These are phyloP conservation scores for Tetrapisispora phaffii DNA, from an alignment of 805 yeast species.

Conservation along the genomic window DNA sequence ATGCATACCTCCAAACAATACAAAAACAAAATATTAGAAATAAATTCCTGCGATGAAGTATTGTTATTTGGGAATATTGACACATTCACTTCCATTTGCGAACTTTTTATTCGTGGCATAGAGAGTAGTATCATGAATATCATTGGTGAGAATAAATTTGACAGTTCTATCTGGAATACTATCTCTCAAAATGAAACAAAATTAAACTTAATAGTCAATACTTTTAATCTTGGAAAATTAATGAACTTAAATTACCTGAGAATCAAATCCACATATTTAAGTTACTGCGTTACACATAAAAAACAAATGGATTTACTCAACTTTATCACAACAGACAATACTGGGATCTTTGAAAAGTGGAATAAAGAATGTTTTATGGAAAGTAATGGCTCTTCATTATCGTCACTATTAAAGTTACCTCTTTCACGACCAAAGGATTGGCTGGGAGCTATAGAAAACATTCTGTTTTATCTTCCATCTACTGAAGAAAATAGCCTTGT, in stretches of 20 bases:
- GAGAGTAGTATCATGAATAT: not conserved
- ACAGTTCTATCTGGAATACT: not conserved
- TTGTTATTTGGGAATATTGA: slow-evolving; percentile 37
- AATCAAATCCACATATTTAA: slow-evolving; percentile 27
- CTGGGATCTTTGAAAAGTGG: slow-evolving; percentile 25
- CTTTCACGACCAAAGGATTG: slow-evolving; percentile 25
- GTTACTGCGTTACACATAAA: slow-evolving; percentile 27
- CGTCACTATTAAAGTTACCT: slow-evolving; percentile 28
- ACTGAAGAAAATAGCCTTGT: not conserved
- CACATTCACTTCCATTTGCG: slow-evolving; percentile 31
- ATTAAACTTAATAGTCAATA: too few relatives aligned
- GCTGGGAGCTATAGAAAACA: slow-evolving; percentile 8
- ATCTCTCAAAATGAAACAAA: not conserved
- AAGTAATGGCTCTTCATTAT: slow-evolving; percentile 23
- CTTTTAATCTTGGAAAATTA: slow-evolving; percentile 23
- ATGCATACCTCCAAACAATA: slow-evolving; percentile 24
- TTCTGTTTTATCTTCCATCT: not conserved
- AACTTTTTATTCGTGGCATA: slow-evolving; percentile 21
- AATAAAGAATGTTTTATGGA: slow-evolving; percentile 25
- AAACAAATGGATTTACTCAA: slow-evolving; percentile 24
- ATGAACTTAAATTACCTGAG: slow-evolving; percentile 28
- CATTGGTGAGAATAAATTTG: not conserved
- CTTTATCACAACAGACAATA: slow-evolving; percentile 11
- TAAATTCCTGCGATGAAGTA: slow-evolving; percentile 27
- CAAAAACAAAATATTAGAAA: slow-evolving; percentile 24